Percentiles rank a stretch among this genome's conserved stretches.
These are phyloP conservation scores for Nicotiana attenuata DNA, from an alignment of 257 asterid species.

Conservation along the genomic window DNA sequence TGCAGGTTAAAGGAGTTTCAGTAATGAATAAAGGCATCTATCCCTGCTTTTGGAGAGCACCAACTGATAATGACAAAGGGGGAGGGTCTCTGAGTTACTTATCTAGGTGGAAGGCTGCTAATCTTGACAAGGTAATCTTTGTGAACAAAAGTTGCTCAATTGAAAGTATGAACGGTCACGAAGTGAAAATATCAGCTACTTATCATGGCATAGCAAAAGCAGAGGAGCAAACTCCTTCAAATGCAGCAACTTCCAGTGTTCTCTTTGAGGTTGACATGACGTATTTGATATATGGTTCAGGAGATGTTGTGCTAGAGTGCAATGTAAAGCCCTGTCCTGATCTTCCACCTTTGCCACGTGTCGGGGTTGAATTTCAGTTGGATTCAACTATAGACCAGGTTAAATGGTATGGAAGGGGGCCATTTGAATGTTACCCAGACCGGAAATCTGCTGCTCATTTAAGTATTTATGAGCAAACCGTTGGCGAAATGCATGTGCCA, in stretches of 20 bases:
- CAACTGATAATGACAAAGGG: conserved; percentile 95
- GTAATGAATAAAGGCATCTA: conserved; percentile 66
- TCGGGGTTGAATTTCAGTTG: conserved; percentile 77
- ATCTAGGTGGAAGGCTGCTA: conserved; percentile 70
- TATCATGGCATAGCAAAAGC: conserved; percentile 47
- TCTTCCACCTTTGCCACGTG: conserved; percentile 94
- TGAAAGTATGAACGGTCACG: conserved; percentile 32
- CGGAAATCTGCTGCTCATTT: conserved; percentile 90
- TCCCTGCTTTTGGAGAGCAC: conserved; percentile 99
- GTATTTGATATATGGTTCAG: conserved; percentile 68
- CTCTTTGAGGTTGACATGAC: conserved; percentile 46
- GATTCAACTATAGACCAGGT: conserved; percentile 67
- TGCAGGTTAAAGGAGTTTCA: conserved; percentile 56
- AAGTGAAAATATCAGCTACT: conserved; percentile 47
- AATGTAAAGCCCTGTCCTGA: conserved; percentile 55
- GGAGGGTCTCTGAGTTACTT: conserved; percentile 68
- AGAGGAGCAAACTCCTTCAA: conserved; percentile 28
- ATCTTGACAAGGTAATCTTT: conserved; percentile 46
- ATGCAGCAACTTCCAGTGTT: conserved; percentile 20
- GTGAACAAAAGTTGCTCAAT: conserved; percentile 50
- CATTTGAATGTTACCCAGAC: conserved; percentile 97
- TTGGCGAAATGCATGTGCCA: conserved; percentile 81
- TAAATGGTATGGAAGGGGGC: conserved; percentile 89
- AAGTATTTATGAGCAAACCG: conserved; percentile 59
- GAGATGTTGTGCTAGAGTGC: conserved; percentile 78